These are phyloP conservation scores for Scutellaria galericulata DNA, from an alignment of 257 asterid genomes.

Conservation along the genomic window DNA sequence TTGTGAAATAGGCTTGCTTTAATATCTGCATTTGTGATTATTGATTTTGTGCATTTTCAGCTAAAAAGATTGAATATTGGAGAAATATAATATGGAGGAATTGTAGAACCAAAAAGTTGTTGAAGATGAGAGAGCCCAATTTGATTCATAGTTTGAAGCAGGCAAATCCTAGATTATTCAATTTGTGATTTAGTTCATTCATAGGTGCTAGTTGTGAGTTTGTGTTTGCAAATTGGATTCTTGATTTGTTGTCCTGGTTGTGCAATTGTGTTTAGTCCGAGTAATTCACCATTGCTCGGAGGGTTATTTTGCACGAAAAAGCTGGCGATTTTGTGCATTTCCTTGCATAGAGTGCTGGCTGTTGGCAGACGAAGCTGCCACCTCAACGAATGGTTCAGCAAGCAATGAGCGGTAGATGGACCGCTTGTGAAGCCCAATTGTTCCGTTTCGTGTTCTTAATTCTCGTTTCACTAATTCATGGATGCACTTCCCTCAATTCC, in stretches of 20 bases:
- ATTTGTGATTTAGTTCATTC: constrained; percentile 39
- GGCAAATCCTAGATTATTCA: constrained; percentile 31
- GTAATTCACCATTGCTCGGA: constrained; percentile 63
- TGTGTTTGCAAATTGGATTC: constrained; percentile 22
- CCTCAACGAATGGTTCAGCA: constrained; percentile 48
- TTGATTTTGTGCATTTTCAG: constrained; percentile 44
- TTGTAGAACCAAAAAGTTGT: constrained; percentile 38
- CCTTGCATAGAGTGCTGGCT: constrained; percentile 55
- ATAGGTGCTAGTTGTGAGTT: constrained; percentile 30
- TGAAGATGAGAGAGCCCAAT: constrained; percentile 65
- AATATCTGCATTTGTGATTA: constrained; percentile 31
- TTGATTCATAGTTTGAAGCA: constrained; percentile 30
- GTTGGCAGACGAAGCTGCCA: constrained; percentile 63
- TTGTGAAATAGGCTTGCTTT: constrained; percentile 30
- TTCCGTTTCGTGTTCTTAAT: constrained; percentile 49
- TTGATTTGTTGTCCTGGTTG: constrained; percentile 37
- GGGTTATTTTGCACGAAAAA: constrained; percentile 48
- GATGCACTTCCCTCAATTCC: constrained; percentile 58
- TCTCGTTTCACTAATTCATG: constrained; percentile 49
- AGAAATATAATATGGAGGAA: constrained; percentile 48
- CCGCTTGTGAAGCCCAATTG: constrained; percentile 50
- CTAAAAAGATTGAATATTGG: constrained; percentile 46
- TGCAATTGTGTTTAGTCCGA: constrained; percentile 41
- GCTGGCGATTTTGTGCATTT: constrained; percentile 68
- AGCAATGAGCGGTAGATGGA: constrained; percentile 78